These are phyloP conservation scores for Aspergillus biplanus DNA, from an alignment of 495 filamentous ascomycete species.

Conservation along the genomic window DNA sequence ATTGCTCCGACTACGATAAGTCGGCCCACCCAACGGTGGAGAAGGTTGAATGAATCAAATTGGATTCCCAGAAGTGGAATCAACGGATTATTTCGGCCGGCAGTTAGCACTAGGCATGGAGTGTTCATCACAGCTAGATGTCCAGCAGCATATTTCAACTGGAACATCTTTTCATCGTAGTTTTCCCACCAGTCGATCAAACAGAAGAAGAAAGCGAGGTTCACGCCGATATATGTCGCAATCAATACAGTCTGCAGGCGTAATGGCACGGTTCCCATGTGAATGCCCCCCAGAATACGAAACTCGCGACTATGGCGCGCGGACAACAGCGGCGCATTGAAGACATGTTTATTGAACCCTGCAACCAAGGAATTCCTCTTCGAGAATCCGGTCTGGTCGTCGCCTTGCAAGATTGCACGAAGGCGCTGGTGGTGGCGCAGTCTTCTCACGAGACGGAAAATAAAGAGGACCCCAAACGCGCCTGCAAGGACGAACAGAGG, in stretches of 20 bases:
- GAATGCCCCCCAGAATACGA: slow-evolving; percentile 32
- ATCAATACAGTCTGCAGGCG: slow-evolving; percentile 40
- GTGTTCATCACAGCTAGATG: slow-evolving; percentile 49
- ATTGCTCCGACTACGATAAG: slow-evolving; percentile 39
- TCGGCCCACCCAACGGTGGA: slow-evolving; percentile 52
- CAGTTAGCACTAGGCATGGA: slow-evolving; percentile 43
- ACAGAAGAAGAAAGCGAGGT: slow-evolving; percentile 42
- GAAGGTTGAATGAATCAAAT: slow-evolving; percentile 50
- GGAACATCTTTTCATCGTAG: slow-evolving; percentile 38
- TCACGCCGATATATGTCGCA: slow-evolving; percentile 36
- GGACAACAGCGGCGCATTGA: slow-evolving; percentile 46
- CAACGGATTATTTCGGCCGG: slow-evolving; percentile 49
- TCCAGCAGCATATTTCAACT: slow-evolving; percentile 45
- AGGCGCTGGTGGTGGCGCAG: slow-evolving; percentile 35
- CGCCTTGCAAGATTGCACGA: slow-evolving; percentile 22
- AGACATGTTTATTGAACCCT: slow-evolving; percentile 43
- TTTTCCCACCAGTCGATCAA: slow-evolving; percentile 45
- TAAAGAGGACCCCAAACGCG: slow-evolving; percentile 30
- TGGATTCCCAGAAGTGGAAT: slow-evolving; percentile 40
- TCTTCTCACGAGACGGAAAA: slow-evolving; percentile 31
- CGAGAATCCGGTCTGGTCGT: slow-evolving; percentile 32
- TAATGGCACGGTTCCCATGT: slow-evolving; percentile 48
- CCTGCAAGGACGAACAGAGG: slow-evolving; percentile 40
- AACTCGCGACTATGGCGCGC: slow-evolving; percentile 47
- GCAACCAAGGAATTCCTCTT: slow-evolving; percentile 25